Percentiles rank a stretch among this genome's conserved stretches.
phyloP scores from a whole-genome alignment of 805 yeast species.

The Candida namnaoensis region DNA sequence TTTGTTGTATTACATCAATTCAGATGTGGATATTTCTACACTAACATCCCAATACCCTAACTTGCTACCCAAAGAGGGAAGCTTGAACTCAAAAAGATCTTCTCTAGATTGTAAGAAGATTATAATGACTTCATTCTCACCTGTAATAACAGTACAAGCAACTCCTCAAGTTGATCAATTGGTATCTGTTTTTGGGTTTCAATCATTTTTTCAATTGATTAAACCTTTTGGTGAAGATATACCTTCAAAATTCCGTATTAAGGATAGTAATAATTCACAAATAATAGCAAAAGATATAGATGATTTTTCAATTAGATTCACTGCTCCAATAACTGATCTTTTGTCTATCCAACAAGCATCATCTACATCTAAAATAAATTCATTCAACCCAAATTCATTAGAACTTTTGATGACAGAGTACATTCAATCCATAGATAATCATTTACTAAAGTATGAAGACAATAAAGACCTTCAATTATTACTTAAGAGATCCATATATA shows the following conservation, averaged over 20 bases:
- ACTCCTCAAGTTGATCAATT: conserved; percentile 36
- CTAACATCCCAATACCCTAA: conserved; percentile 2
- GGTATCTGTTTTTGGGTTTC: conserved; percentile 30
- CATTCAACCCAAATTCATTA: conserved; percentile 24
- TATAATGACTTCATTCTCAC: conserved; percentile 35
- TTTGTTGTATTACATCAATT: conserved; percentile 8
- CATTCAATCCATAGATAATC: conserved; percentile 18
- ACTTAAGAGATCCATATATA: conserved; percentile 41
- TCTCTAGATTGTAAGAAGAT: conserved; percentile 18
- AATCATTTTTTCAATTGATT: conserved; percentile 38
- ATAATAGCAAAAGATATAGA: conserved; percentile 38
- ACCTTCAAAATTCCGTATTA: conserved; percentile 36
- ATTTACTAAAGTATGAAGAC: conserved; percentile 1
- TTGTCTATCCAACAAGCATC: conserved; percentile 19
- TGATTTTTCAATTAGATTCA: conserved; percentile 50
- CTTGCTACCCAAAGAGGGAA: no score
- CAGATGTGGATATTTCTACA: conserved; percentile 8
- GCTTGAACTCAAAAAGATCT: conserved; percentile 7
- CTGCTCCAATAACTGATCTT: conserved; percentile 27
- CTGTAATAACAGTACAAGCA: conserved; percentile 40
- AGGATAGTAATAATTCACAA: conserved; percentile 31
- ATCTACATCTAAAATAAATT: conserved; percentile 19
- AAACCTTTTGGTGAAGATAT: conserved; percentile 49
- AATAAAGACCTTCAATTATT: conserved; percentile 18
- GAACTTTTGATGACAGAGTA: conserved; percentile 26